phyloP scores from a whole-genome alignment of 768 basidiomycete species.

The Cystobasidium onofrii region DNA sequence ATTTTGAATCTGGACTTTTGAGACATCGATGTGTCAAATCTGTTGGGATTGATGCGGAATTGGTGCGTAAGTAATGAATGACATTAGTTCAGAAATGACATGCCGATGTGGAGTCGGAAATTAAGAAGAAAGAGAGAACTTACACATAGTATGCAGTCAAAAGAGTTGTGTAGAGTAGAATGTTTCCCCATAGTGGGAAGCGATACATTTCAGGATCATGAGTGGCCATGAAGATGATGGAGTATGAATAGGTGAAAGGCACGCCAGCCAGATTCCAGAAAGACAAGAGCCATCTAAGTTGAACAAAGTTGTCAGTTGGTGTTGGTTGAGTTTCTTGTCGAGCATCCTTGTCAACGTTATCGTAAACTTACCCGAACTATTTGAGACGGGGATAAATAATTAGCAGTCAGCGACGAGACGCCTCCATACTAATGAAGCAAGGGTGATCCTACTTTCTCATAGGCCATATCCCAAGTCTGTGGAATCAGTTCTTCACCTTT shows the following conservation, averaged over 20 bases:
- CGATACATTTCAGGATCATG: conserved; percentile 78
- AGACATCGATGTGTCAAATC: conserved; percentile 89
- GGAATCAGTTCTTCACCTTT: conserved; percentile 71
- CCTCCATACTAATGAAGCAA: not conserved
- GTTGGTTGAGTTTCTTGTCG: too few species aligned
- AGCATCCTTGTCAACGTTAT: too few species aligned
- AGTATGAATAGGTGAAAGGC: conserved; percentile 93
- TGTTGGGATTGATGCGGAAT: too few species aligned
- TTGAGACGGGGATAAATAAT: too few species aligned
- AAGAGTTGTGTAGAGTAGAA: conserved; percentile 65
- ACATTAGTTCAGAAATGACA: too few species aligned
- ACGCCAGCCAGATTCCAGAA: conserved; percentile 59
- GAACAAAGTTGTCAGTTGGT: too few species aligned
- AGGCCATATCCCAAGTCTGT: conserved; percentile 97
- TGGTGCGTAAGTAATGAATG: too few species aligned
- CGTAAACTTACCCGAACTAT: conserved; percentile 17
- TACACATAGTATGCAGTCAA: conserved; percentile 79
- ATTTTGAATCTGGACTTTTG: conserved; percentile 98
- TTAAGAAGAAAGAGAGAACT: conserved; percentile 43
- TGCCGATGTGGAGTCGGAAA: too few species aligned
- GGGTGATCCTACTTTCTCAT: conserved; percentile 62
- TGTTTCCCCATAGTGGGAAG: conserved; percentile 68
- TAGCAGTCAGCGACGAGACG: too few species aligned
- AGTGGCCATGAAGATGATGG: conserved; percentile 94
- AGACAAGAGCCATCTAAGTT: conserved; percentile 36